A percentile compares a stretch with the other conserved stretches of the same genome.
phyloP scores from a whole-genome alignment of 805 yeast genomes.

The Brettanomyces custersianus region DNA sequence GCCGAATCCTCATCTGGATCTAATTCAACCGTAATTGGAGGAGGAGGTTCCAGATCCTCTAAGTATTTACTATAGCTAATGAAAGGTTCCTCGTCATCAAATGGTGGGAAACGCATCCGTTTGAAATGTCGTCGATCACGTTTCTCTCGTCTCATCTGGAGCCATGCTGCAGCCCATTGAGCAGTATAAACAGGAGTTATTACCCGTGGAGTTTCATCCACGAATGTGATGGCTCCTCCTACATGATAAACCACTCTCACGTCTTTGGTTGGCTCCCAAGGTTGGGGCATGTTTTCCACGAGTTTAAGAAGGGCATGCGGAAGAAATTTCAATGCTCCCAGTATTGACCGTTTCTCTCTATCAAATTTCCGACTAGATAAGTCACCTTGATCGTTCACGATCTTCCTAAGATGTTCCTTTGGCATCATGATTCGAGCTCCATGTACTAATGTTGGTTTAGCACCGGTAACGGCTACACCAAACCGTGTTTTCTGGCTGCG shows the following conservation, averaged over 20 bases:
- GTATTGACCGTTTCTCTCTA: slow-evolving; percentile 75
- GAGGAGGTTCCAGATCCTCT: slow-evolving; percentile 62
- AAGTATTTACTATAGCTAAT: slow-evolving; percentile 73
- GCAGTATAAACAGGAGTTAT: slow-evolving; percentile 87
- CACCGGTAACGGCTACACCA: slow-evolving; percentile 23
- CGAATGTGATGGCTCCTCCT: slow-evolving; percentile 93
- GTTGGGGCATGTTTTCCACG: slow-evolving; percentile 95
- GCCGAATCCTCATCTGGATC: slow-evolving; percentile 53
- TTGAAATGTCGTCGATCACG: slow-evolving; percentile 84
- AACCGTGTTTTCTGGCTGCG: slow-evolving; percentile 53
- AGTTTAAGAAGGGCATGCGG: slow-evolving; percentile 91
- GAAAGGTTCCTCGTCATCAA: slow-evolving; percentile 97
- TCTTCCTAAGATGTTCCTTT: slow-evolving; percentile 83
- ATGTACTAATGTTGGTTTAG: slow-evolving; percentile 39
- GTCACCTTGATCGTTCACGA: slow-evolving; percentile 77
- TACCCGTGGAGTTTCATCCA: slow-evolving; percentile 85
- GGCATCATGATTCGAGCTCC: slow-evolving; percentile 78
- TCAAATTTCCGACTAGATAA: slow-evolving; percentile 71
- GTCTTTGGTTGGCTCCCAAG: slow-evolving; percentile 87
- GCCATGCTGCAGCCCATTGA: slow-evolving; percentile 94
- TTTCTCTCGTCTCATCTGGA: slow-evolving; percentile 88
- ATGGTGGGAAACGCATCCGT: slow-evolving; percentile 89
- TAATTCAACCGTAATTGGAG: slow-evolving; percentile 60
- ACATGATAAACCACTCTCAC: slow-evolving; percentile 84
- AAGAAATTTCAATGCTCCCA: slow-evolving; percentile 88